phyloP scores from a whole-genome alignment of 345 rosid genomes.

The Syzygium grande region DNA sequence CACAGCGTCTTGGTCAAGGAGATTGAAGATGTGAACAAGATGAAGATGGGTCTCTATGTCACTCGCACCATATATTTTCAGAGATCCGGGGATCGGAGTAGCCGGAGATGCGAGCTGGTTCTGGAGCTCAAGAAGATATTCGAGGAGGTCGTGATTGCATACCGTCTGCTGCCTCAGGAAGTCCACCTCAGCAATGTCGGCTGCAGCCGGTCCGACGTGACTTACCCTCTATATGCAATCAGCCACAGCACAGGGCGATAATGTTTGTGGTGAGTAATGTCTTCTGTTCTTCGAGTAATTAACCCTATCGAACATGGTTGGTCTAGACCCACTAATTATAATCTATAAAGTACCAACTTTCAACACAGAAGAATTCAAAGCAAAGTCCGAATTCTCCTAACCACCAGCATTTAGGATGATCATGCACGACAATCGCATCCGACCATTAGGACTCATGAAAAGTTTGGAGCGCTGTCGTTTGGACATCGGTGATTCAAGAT shows the following conservation, averaged over 20 bases:
- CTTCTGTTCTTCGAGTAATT: not conserved
- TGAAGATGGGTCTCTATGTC: slow-evolving; percentile 48
- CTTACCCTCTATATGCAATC: not conserved
- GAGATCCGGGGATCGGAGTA: slow-evolving; percentile 29
- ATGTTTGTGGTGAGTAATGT: not conserved
- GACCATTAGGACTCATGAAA: not conserved
- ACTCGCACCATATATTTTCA: slow-evolving; percentile 59
- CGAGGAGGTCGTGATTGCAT: slow-evolving; percentile 46
- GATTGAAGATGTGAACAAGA: slow-evolving; percentile 60
- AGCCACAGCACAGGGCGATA: not conserved
- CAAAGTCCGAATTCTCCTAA: not conserved
- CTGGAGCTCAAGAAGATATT: slow-evolving; percentile 46
- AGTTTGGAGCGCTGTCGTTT: not conserved
- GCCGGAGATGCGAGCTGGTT: slow-evolving; percentile 42
- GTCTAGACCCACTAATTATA: not conserved
- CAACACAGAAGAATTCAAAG: not conserved
- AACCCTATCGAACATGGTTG: not conserved
- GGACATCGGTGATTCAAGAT: not conserved
- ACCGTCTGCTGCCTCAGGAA: slow-evolving; percentile 51
- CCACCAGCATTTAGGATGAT: not conserved
- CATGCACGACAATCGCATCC: not conserved
- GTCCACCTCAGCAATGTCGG: slow-evolving; percentile 22
- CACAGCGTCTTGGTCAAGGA: slow-evolving; percentile 46
- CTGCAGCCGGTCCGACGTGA: not conserved
- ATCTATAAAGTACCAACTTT: too few relatives aligned